A percentile compares a stretch with the other conserved stretches of the same genome.
These are phyloP conservation scores for Sutorius eximius DNA, from an alignment of 1,284 basidiomycete genomes.

Conservation along the genomic window DNA sequence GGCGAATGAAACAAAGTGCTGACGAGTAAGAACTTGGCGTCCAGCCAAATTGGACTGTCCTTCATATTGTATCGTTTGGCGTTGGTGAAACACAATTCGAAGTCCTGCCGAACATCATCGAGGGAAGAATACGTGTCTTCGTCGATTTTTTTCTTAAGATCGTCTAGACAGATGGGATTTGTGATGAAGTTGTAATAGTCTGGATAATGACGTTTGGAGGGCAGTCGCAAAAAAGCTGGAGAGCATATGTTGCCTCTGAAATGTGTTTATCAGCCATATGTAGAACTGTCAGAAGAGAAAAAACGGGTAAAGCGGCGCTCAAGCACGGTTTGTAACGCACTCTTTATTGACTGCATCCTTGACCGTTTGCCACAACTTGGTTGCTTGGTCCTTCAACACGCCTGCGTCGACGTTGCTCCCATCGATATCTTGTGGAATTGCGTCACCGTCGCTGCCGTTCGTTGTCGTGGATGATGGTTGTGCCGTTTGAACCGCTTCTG, in stretches of 20 bases:
- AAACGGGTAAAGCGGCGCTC: conserved; percentile 35
- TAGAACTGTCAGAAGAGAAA: conserved; percentile 33
- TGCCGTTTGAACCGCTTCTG: conserved; percentile 16
- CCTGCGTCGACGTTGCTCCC: conserved; percentile 25
- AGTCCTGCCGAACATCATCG: conserved; percentile 74
- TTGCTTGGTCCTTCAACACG: conserved; percentile 39
- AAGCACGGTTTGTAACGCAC: conserved; percentile 56
- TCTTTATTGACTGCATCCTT: conserved; percentile 80
- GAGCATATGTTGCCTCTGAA: conserved; percentile 66
- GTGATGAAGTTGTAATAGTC: conserved; percentile 84
- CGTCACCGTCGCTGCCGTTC: conserved; percentile 31
- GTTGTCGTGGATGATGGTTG: conserved; percentile 22
- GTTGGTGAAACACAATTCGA: conserved; percentile 87
- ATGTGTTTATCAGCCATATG: conserved; percentile 26
- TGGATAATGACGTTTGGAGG: conserved; percentile 78
- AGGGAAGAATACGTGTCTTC: conserved; percentile 62
- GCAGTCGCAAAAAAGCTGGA: conserved; percentile 74
- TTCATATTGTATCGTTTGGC: conserved; percentile 89
- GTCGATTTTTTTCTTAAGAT: conserved; percentile 81
- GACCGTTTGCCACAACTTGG: conserved; percentile 67
- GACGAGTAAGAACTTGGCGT: conserved; percentile 71
- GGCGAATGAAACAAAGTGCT: conserved; percentile 6
- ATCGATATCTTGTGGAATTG: conserved; percentile 26
- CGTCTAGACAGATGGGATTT: conserved; percentile 80
- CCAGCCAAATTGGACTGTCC: conserved; percentile 81